A percentile compares a stretch with the other conserved stretches of the same genome.
Conservation (phyloP, 805 yeast genomes). For the Metschnikowia peoriensis region DNA sequence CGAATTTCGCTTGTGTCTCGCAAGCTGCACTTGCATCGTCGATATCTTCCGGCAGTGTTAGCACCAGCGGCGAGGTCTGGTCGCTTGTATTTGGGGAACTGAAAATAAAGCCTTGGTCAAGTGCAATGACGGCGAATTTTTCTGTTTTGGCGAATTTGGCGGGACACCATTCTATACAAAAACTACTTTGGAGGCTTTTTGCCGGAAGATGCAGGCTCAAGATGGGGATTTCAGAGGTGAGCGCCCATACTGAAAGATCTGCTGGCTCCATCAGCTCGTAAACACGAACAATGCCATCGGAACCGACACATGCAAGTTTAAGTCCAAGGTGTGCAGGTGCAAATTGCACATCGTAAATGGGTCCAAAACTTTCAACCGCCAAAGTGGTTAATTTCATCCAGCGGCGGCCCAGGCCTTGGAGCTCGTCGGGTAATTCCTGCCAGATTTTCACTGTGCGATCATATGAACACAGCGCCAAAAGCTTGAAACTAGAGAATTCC, state of each 20-base stretch:
- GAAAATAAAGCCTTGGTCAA: conserved; percentile 85
- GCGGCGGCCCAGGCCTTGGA: conserved; percentile 73
- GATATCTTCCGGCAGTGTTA: conserved; percentile 1
- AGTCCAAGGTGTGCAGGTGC: conserved; percentile 84
- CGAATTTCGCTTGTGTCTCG: conserved; percentile 35
- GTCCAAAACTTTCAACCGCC: conserved; percentile 79
- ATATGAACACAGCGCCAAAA: conserved; percentile 83
- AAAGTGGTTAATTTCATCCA: conserved; percentile 77
- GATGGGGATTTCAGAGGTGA: conserved; percentile 68
- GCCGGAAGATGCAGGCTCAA: conserved; percentile 68
- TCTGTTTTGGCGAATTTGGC: conserved; percentile 72
- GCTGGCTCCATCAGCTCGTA: conserved; percentile 90
- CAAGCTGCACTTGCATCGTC: conserved; percentile 1
- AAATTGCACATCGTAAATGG: conserved; percentile 85
- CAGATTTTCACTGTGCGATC: conserved; percentile 87
- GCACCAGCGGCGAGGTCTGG: neutral
- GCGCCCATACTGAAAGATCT: conserved; percentile 79
- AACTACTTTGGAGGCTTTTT: conserved; percentile 78
- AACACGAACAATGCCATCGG: conserved; percentile 81
- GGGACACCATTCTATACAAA: conserved; percentile 88
- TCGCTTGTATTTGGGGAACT: conserved; percentile 14
- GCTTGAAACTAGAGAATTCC: conserved; percentile 70
- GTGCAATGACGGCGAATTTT: conserved; percentile 76
- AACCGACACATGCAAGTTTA: conserved; percentile 80
- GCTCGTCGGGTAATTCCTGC: conserved; percentile 85